phyloP scores from a whole-genome alignment of 805 yeast genomes.

The Saccharomycopsis lassenensis region DNA sequence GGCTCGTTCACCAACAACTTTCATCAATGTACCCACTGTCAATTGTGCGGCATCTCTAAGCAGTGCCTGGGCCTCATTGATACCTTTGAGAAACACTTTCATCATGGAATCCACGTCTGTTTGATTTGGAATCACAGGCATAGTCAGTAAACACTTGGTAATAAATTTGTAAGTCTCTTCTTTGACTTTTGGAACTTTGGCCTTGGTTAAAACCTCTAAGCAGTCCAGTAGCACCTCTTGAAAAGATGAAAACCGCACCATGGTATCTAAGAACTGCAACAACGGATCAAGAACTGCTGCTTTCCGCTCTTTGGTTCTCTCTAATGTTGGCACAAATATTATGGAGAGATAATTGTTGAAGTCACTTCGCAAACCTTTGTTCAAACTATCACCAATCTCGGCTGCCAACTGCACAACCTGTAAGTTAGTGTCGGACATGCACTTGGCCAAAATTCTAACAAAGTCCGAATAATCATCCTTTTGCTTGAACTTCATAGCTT shows the following conservation, averaged over 20 bases:
- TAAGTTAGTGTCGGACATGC: constrained; percentile 80
- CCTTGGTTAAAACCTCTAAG: constrained; percentile 31
- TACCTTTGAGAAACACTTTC: constrained; percentile 46
- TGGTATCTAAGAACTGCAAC: constrained; percentile 51
- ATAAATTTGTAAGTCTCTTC: constrained; percentile 59
- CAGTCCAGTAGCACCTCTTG: constrained; percentile 39
- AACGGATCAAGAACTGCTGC: constrained; percentile 65
- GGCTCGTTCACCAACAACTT: constrained; percentile 67
- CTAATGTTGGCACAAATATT: constrained; percentile 55
- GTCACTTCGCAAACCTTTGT: constrained; percentile 49
- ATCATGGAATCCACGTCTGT: constrained; percentile 48
- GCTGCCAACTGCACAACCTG: constrained; percentile 79
- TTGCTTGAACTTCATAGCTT: constrained; percentile 43
- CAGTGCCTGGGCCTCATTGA: constrained; percentile 76
- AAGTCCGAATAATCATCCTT: constrained; percentile 57
- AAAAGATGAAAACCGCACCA: constrained; percentile 41
- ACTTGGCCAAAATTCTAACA: constrained; percentile 52
- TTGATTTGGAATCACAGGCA: constrained; percentile 37
- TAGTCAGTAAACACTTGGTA: constrained; percentile 46
- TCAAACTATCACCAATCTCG: constrained; percentile 46
- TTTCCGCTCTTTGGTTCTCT: constrained; percentile 83
- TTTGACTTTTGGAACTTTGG: constrained; percentile 77
- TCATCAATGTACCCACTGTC: constrained; percentile 71
- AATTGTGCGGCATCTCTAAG: constrained; percentile 71
- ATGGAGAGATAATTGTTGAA: constrained; percentile 44